phyloP scores from a whole-genome alignment of 306 rosid species.

The Pyrus betulifolia region DNA sequence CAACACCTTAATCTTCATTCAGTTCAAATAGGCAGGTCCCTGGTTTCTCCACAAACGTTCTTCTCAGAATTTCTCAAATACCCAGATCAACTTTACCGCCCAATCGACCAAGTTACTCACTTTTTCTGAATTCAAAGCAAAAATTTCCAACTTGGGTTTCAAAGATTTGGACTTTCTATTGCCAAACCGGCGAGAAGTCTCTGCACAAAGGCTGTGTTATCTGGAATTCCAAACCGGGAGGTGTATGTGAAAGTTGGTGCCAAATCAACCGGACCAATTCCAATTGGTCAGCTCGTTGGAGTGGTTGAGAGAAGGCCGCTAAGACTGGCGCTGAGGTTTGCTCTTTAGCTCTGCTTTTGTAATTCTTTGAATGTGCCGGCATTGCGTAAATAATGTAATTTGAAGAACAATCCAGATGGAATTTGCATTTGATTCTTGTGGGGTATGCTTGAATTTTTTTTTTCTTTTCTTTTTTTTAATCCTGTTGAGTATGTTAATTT shows the following conservation, averaged over 20 bases:
- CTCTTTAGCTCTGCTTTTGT: too few relatives aligned
- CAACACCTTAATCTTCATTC: background rate
- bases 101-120: slow-evolving; percentile 8
- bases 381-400: background rate
- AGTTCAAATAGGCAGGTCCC: slow-evolving; percentile 35
- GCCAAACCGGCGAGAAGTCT: slow-evolving; percentile 12
- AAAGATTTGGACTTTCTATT: slow-evolving; percentile 10
- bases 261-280: slow-evolving; percentile 55
- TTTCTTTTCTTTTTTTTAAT: background rate
- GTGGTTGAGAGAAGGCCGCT: slow-evolving; percentile 68
- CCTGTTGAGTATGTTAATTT: background rate
- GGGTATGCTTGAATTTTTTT: background rate
- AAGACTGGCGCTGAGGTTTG: too few relatives aligned
- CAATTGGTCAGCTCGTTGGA: slow-evolving; percentile 51
- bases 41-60: slow-evolving; percentile 35
- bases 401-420: background rate
- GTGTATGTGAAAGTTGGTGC: slow-evolving; percentile 55
- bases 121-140: slow-evolving; percentile 9
- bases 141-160: slow-evolving; percentile 27
- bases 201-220: slow-evolving; percentile 40
- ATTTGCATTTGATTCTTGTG: background rate
- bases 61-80: slow-evolving; percentile 19
- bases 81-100: slow-evolving; percentile 21
- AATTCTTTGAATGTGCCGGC: too few relatives aligned
- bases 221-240: slow-evolving; percentile 32